phyloP scores from a whole-genome alignment of 345 rosid species.

The Moricandia moricandioides region DNA sequence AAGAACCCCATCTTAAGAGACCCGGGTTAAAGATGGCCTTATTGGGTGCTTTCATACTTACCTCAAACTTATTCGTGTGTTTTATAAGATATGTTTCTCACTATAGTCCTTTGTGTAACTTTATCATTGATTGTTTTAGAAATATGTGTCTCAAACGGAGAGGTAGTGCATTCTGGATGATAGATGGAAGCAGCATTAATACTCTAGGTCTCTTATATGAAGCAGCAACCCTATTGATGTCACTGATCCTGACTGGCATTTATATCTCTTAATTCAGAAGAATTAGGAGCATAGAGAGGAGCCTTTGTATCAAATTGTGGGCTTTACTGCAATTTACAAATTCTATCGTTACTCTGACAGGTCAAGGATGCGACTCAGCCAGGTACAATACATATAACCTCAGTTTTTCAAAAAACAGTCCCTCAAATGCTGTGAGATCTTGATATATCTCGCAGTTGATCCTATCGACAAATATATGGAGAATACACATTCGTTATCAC shows the following conservation, averaged over 20 bases:
- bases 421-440: conserved; percentile 89
- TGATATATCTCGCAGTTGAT: conserved; percentile 66
- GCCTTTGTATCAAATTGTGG: conserved; percentile 52
- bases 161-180: conserved; percentile 45
- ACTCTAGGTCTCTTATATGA: conserved; percentile 32
- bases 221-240: conserved; percentile 98
- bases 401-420: conserved; percentile 60
- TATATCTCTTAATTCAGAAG: conserved; percentile 66
- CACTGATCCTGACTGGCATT: conserved; percentile 88
- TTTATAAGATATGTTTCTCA: neutral
- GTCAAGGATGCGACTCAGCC: conserved; percentile 80
- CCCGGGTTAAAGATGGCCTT: too few species aligned
- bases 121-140: conserved; percentile 41
- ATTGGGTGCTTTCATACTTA: conserved; percentile 11
- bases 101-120: neutral
- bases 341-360: conserved; percentile 83
- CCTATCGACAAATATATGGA: conserved; percentile 58
- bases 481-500: conserved; percentile 55
- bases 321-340: conserved; percentile 72
- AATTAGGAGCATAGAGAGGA: conserved; percentile 45
- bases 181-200: conserved; percentile 41
- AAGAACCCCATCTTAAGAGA: too few species aligned
- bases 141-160: conserved; percentile 62
- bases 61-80: neutral
- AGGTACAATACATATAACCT: conserved; percentile 44